Evolutionary conservation across 2,329 filamentous ascomycete species (phyloP).

Genomic region (Neopestalotiopsis clavispora): DNA sequence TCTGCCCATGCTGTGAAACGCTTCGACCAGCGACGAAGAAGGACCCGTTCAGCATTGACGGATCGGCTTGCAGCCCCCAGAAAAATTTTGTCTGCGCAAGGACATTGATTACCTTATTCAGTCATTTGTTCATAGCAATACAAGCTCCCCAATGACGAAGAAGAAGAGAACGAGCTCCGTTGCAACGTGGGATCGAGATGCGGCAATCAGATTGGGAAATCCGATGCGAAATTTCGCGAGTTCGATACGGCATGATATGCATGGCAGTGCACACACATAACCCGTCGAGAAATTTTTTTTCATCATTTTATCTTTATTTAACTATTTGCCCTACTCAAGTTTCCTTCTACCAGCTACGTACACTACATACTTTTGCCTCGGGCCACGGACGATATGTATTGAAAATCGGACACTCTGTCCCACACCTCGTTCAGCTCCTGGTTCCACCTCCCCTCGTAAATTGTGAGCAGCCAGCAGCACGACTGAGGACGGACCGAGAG

Average conservation of each 20-base stretch:
- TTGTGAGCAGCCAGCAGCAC: not conserved
- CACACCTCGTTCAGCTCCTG: not conserved
- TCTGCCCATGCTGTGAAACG: conserved; percentile 1
- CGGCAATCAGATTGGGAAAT: conserved; percentile 2
- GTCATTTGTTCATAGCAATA: not conserved
- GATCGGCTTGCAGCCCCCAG: not conserved
- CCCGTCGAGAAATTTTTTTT: not conserved
- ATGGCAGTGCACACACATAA: not conserved
- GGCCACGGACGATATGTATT: not conserved
- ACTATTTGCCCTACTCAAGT: not conserved
- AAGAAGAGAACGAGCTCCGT: not conserved
- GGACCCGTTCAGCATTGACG: not conserved
- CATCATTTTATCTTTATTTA: not conserved
- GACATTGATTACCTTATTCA: not conserved
- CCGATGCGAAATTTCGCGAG: not conserved
- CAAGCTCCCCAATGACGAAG: not conserved
- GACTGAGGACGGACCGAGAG: not conserved
- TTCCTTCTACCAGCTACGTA: not conserved
- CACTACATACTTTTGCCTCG: not conserved
- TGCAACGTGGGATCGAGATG: conserved; percentile 3
- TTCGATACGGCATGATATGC: not conserved
- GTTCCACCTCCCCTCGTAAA: not conserved
- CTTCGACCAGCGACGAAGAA: not conserved
- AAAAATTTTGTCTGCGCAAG: not conserved
- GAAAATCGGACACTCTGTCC: not conserved